Percentiles rank a stretch among this genome's conserved stretches.
Conservation (phyloP, 1,284 basidiomycete genomes). For the Sanghuangporus sanghuang region DNA sequence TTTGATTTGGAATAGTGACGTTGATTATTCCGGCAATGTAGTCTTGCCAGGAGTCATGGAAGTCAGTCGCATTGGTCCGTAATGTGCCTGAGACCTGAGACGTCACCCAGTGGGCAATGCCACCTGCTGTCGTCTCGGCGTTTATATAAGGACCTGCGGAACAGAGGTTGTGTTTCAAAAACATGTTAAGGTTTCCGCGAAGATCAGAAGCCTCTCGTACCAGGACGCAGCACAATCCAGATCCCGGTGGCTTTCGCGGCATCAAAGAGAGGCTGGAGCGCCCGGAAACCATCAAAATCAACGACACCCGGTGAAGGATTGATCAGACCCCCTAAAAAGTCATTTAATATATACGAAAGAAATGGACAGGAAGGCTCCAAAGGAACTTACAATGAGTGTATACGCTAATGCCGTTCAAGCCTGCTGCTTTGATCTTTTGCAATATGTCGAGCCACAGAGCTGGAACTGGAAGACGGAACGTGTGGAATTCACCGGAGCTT, state of each 20-base stretch:
- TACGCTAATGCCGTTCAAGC: slow-evolving; percentile 72
- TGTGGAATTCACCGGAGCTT: slow-evolving; percentile 70
- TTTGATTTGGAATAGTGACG: slow-evolving; percentile 59
- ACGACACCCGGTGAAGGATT: slow-evolving; percentile 73
- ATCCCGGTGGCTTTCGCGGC: slow-evolving; percentile 40
- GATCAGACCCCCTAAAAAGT: slow-evolving; percentile 43
- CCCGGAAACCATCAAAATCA: slow-evolving; percentile 66
- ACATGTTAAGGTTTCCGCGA: neutral
- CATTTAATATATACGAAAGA: neutral
- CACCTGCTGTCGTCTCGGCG: slow-evolving; percentile 77
- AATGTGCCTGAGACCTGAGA: slow-evolving; percentile 60
- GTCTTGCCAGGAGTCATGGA: slow-evolving; percentile 60
- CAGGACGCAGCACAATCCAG: slow-evolving; percentile 43
- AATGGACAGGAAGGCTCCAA: neutral
- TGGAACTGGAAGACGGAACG: slow-evolving; percentile 76
- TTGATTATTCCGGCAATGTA: slow-evolving; percentile 64
- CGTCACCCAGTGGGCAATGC: slow-evolving; percentile 75
- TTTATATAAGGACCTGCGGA: slow-evolving; percentile 57
- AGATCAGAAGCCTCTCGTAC: slow-evolving; percentile 19
- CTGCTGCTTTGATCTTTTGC: slow-evolving; percentile 76
- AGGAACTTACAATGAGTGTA: slow-evolving; percentile 53
- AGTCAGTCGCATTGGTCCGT: slow-evolving; percentile 67
- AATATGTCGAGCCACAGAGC: slow-evolving; percentile 79
- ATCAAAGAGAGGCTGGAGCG: slow-evolving; percentile 57
- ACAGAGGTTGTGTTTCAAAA: neutral